Evolutionary conservation across 352 stramenopile species (phyloP).

Genomic region (Phytophthora hibernalis): DNA sequence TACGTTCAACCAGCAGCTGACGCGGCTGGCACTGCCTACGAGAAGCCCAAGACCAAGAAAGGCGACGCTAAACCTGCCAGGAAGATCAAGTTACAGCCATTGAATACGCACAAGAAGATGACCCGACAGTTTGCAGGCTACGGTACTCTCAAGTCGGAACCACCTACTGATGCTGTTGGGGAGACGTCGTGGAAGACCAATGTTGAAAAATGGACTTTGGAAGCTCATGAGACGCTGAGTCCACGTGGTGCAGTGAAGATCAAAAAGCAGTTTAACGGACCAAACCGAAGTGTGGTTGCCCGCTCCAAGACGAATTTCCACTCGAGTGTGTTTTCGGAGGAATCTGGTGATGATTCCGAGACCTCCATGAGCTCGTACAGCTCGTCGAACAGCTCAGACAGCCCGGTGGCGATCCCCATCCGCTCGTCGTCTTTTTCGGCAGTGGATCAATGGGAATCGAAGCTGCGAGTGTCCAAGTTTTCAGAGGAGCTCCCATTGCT

Average conservation of each 20-base stretch:
- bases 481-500: conserved; percentile 54
- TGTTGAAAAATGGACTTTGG: conserved; percentile 49
- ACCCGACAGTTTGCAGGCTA: conserved; percentile 33
- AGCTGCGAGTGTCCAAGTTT: conserved; percentile 11
- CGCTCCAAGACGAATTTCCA: conserved; percentile 15
- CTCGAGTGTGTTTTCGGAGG: conserved; percentile 22
- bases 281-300: background rate
- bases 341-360: conserved; percentile 55
- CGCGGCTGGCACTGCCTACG: conserved; percentile 1
- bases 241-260: conserved; percentile 40
- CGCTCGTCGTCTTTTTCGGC: conserved; percentile 31
- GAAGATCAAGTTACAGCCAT: conserved; percentile 29
- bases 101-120: conserved; percentile 29
- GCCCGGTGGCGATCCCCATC: conserved; percentile 22
- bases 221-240: conserved; percentile 40
- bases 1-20: conserved; percentile 10
- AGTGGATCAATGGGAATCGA: conserved; percentile 19
- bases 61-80: conserved; percentile 16
- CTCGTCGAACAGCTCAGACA: conserved; percentile 37
- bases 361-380: conserved; percentile 48
- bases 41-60: conserved; percentile 26
- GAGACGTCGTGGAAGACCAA: conserved; percentile 52
- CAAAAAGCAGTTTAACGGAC: conserved; percentile 34
- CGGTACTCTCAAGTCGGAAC: conserved; percentile 30
- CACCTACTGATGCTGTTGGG: conserved; percentile 12